phyloP scores from a whole-genome alignment of 2,329 filamentous ascomycete genomes.

The Clonostachys byssicola region DNA sequence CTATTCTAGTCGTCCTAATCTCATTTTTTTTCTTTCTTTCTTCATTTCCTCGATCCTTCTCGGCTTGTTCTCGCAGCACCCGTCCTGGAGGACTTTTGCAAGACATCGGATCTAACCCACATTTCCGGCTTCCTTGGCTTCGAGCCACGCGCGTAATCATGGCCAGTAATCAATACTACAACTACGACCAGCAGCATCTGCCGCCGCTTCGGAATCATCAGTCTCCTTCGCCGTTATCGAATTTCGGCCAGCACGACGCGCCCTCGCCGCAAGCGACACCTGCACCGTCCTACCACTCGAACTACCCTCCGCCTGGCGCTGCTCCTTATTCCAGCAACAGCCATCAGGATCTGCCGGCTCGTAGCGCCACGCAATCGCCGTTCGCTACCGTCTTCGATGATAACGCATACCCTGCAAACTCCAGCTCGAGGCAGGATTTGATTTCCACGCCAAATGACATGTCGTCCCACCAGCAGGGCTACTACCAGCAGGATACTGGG shows the following conservation, averaged over 20 bases:
- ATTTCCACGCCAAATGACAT: slow-evolving; percentile 20
- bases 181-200: slow-evolving; percentile 37
- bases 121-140: slow-evolving; percentile 43
- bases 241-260: slow-evolving; percentile 29
- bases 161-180: slow-evolving; percentile 38
- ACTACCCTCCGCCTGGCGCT: slow-evolving; percentile 4
- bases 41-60: no score
- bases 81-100: no score
- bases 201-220: slow-evolving; percentile 19
- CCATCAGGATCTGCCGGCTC: slow-evolving; percentile 23
- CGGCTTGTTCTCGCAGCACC: no score
- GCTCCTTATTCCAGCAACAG: slow-evolving; percentile 10
- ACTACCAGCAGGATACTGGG: slow-evolving; percentile 47
- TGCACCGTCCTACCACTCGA: slow-evolving; percentile 27
- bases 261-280: slow-evolving; percentile 33
- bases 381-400: slow-evolving; percentile 68
- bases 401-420: slow-evolving; percentile 55
- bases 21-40: no score
- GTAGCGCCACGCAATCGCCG: slow-evolving; percentile 38
- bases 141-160: slow-evolving; percentile 38
- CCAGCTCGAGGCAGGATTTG: slow-evolving; percentile 16
- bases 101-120: no score
- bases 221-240: slow-evolving; percentile 32
- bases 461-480: slow-evolving; percentile 17
- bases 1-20: no score